Percentiles rank a stretch among this genome's conserved stretches.
These are phyloP conservation scores for Podaxis carcinomalis DNA, from an alignment of 768 basidiomycete genomes.

Conservation along the genomic window DNA sequence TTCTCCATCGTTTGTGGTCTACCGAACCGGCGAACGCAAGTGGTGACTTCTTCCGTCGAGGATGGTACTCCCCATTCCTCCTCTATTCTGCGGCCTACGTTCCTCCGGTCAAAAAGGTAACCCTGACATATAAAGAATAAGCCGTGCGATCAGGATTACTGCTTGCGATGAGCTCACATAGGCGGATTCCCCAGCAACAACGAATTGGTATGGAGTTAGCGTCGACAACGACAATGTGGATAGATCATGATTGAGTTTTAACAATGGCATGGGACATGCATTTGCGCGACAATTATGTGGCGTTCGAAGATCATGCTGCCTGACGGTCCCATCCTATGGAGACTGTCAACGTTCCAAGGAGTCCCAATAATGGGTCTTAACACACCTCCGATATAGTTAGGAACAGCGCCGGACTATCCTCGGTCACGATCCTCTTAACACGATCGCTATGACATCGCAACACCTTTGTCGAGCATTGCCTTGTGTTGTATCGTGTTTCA, in stretches of 20 bases:
- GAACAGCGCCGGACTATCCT: constrained; percentile 74
- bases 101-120: constrained; percentile 80
- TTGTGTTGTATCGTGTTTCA: constrained; percentile 42
- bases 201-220: constrained; percentile 77
- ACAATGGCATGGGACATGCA: constrained; percentile 68
- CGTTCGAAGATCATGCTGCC: constrained; percentile 81
- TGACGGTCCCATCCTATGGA: constrained; percentile 74
- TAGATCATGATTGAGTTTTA: constrained; percentile 59
- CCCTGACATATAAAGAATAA: constrained; percentile 38
- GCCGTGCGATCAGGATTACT: neutral
- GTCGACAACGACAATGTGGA: constrained; percentile 75
- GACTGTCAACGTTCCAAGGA: neutral
- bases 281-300: constrained; percentile 56
- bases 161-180: constrained; percentile 45
- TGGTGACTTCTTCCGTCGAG: constrained; percentile 48
- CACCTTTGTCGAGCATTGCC: constrained; percentile 45
- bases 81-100: constrained; percentile 53
- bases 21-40: constrained; percentile 81
- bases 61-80: constrained; percentile 67
- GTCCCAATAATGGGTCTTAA: neutral
- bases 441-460: constrained; percentile 68
- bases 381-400: constrained; percentile 76
- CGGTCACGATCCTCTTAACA: constrained; percentile 77
- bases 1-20: constrained; percentile 27
- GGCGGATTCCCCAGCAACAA: constrained; percentile 78